Evolutionary conservation across 768 basidiomycete genomes (phyloP).

Genomic region (Mrakia frigida): DNA sequence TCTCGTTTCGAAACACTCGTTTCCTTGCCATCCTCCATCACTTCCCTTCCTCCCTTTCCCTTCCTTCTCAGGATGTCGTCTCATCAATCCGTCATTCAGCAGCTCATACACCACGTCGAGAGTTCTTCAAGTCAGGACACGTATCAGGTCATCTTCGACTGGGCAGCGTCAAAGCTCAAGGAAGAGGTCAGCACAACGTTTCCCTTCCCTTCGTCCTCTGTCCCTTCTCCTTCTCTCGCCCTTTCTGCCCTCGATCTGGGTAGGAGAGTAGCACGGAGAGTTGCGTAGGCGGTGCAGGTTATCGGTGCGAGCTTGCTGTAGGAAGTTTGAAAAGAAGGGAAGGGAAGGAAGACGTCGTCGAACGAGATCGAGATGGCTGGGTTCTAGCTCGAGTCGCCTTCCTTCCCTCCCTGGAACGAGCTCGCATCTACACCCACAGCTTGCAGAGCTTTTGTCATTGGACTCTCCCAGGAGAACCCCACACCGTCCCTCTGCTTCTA

Average conservation of each 20-base stretch:
- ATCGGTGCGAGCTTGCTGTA: background rate
- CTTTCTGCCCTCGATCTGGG: background rate
- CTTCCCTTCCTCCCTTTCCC: background rate
- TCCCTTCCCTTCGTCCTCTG: background rate
- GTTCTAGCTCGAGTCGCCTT: too few relatives aligned
- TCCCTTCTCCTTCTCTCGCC: background rate
- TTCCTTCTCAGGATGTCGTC: background rate
- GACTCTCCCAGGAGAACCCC: too few relatives aligned
- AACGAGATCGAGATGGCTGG: too few relatives aligned
- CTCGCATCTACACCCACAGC: too few relatives aligned
- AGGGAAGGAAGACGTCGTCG: background rate
- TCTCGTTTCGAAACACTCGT: background rate
- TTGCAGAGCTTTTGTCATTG: too few relatives aligned
- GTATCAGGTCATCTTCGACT: slow-evolving; percentile 32
- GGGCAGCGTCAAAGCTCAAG: slow-evolving; percentile 26
- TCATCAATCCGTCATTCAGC: slow-evolving; percentile 19
- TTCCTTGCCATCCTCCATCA: background rate
- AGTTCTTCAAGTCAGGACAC: slow-evolving; percentile 5
- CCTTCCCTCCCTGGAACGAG: too few relatives aligned
- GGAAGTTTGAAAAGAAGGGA: background rate
- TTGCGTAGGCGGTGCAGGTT: background rate
- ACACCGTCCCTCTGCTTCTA: background rate
- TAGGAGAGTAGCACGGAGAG: background rate
- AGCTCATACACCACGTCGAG: slow-evolving; percentile 25
- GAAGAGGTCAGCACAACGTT: slow-evolving; percentile 21